Base-by-base conservation (phyloP, 164 flowering plant species). In the Malania oleifera region DNA sequence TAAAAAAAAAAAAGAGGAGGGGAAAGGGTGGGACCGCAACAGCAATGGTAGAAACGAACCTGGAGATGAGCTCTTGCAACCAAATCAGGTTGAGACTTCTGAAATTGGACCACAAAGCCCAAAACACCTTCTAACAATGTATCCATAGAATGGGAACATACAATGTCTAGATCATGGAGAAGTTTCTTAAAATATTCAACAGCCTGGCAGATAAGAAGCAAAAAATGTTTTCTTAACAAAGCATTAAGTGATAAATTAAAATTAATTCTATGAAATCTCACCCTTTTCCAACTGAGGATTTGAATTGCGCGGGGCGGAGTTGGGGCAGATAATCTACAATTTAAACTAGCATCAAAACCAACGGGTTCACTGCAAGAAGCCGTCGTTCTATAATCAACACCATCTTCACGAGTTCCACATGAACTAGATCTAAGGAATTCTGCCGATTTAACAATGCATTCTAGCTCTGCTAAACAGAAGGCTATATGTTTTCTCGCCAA, bases 61-160 rank as follows among this genome's bases (percentile, higher is more conserved):
- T 93, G 99, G 47, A 93, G 78, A 81, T 80, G 84, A 71, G 93
- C 84, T 81, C 99, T 88, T 66, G 97, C 86, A 70, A 93, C 96
- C 75, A 93, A 75, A 81, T 86, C 97, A 59, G 97, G 99, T 60
- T 86, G 81, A 57, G 75, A 68, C 67, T 84, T 93, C 54, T 88
- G 99, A 57, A 93, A 90, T 39, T 79, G 81, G 67, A 80, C 87
- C 66, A 93, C 79, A 76, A 85, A 90, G 40, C 52, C 82, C 71
- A 93, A 59, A 56, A 82, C 75, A 68, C 56, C 74, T 73, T 88
- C 96, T 26, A 85, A 63, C 12, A 52, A 59, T 29, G 82, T 79
- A 57, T 88, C 87, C 72, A 88, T 57, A 9, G 92, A 67, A 67
- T 70, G 80, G 24, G 91, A 84, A 75, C 99, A 88, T 37, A 93